Conservation (phyloP, 495 filamentous ascomycete genomes). For the Hyaloscypha bicolor region DNA sequence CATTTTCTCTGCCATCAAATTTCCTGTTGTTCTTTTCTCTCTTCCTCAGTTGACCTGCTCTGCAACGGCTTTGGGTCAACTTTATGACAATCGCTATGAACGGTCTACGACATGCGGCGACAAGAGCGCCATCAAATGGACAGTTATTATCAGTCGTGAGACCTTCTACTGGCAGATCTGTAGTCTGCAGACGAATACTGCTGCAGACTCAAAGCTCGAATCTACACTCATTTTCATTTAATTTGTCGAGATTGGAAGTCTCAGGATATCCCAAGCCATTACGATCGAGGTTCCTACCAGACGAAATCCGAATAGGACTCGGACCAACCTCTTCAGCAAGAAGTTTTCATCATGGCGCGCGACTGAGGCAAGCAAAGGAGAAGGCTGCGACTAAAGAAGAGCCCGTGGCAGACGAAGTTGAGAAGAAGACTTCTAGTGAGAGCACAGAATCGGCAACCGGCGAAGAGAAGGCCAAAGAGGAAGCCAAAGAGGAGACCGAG, state of each 20-base stretch:
- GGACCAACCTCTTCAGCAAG: conserved; percentile 39
- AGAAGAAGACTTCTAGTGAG: conserved; percentile 36
- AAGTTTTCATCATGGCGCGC: conserved; percentile 44
- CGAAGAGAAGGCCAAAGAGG: conserved; percentile 45
- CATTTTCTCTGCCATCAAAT: conserved; percentile 11
- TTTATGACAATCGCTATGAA: conserved; percentile 43
- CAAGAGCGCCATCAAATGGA: conserved; percentile 42
- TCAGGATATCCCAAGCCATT: conserved; percentile 32
- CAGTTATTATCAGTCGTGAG: conserved; percentile 41
- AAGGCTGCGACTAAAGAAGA: conserved; percentile 43
- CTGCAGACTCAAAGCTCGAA: conserved; percentile 38
- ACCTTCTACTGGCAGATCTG: conserved; percentile 52
- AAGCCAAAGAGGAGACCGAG: conserved; percentile 42
- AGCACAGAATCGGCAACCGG: conserved; percentile 22
- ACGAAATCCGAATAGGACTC: conserved; percentile 37
- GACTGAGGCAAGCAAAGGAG: conserved; percentile 40
- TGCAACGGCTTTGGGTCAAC: conserved; percentile 20
- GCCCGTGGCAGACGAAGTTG: conserved; percentile 46
- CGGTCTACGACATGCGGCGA: conserved; percentile 45
- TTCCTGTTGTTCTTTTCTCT: conserved; percentile 22
- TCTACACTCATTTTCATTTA: conserved; percentile 34
- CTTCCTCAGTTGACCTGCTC: conserved; percentile 21
- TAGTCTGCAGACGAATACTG: conserved; percentile 61
- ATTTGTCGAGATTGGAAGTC: conserved; percentile 23
- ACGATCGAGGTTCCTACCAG: conserved; percentile 49